Evolutionary conservation across 371 early-diverging fungal species (phyloP), one percentile per base, ranked within the genome.

Genomic region (Mucor irregularis): DNA sequence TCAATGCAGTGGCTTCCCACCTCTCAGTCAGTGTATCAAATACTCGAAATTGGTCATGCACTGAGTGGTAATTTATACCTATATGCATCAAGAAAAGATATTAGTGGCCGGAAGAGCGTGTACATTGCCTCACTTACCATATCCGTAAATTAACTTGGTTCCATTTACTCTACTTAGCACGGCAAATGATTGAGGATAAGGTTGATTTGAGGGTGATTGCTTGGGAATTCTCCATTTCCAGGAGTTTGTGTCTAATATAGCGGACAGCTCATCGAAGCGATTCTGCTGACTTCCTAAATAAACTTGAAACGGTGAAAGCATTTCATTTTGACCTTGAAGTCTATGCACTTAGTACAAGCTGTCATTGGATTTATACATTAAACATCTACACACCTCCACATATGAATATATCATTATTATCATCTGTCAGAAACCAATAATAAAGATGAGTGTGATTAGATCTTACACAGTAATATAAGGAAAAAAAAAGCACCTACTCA

Each of bases 341-440:
- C 31, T 31, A 31, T 13, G 21, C 22, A 31, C 26, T n/a, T 30
- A 14, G 26, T 26, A 30, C 10, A 31, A 53, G 7, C 5, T 31
- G 31, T 31, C 7, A 11, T n/a, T n/a, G n/a, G n/a, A n/a, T n/a
- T n/a, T n/a, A n/a, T n/a, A n/a, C n/a, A n/a, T n/a, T n/a, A n/a
- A n/a, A n/a, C n/a, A n/a, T n/a, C n/a, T 26, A 44, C 28, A 26
- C 43, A 38, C 56, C 59, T 46, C 59, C 59, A 39, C 59, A 58
- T 16, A 58, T 46, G 37, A 58, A 52, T 22, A 58, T 38, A 17
- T 38, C 31, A 14, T 30, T 25, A 1, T 56, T 56, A n/a, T 35
- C 10, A 13, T 31, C 39, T 56, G 40, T 39, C 5, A 14, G 24
- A 9, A 4, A 45, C 0, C 28, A 6, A 26, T 38, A 21, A 8